A percentile compares a stretch with the other conserved stretches of the same genome.
Conservation (phyloP, 768 basidiomycete species). For the Boletus eberwhitei region DNA sequence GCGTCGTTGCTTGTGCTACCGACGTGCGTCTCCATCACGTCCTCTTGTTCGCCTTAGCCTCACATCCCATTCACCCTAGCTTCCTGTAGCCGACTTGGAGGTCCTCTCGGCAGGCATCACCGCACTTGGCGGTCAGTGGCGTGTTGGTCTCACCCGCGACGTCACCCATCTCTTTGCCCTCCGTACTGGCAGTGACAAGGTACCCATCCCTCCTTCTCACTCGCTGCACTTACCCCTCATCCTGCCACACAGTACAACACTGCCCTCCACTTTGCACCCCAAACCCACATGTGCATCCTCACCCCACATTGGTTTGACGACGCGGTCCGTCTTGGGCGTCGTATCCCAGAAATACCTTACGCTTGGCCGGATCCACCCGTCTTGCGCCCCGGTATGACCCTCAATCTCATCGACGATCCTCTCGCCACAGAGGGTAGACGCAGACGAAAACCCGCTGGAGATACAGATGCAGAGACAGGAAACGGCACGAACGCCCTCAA, state of each 20-base stretch:
- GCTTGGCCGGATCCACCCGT: slow-evolving; percentile 73
- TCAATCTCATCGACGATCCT: slow-evolving; percentile 14
- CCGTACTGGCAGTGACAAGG: slow-evolving; percentile 44
- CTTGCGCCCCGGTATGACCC: slow-evolving; percentile 29
- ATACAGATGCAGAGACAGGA: slow-evolving; percentile 22
- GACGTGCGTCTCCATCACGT: slow-evolving; percentile 42
- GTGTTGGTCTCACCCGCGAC: slow-evolving; percentile 71
- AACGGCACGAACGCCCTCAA: slow-evolving; percentile 7
- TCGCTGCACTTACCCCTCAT: background rate
- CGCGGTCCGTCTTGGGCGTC: slow-evolving; percentile 54
- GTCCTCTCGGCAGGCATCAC: slow-evolving; percentile 69
- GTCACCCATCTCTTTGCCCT: slow-evolving; percentile 84
- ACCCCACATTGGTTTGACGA: slow-evolving; percentile 95
- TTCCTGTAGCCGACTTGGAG: slow-evolving; percentile 64
- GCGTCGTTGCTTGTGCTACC: slow-evolving; percentile 68
- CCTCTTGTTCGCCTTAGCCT: background rate
- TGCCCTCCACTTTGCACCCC: slow-evolving; percentile 54
- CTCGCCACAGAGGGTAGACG: slow-evolving; percentile 18
- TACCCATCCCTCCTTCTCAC: background rate
- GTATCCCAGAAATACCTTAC: slow-evolving; percentile 53
- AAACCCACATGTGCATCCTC: slow-evolving; percentile 63
- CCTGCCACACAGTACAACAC: slow-evolving; percentile 35
- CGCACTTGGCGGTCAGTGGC: slow-evolving; percentile 80
- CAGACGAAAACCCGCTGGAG: slow-evolving; percentile 25
- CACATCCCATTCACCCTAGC: slow-evolving; percentile 30